These are phyloP conservation scores for Delonix regia DNA, from an alignment of 306 rosid genomes.

Conservation along the genomic window DNA sequence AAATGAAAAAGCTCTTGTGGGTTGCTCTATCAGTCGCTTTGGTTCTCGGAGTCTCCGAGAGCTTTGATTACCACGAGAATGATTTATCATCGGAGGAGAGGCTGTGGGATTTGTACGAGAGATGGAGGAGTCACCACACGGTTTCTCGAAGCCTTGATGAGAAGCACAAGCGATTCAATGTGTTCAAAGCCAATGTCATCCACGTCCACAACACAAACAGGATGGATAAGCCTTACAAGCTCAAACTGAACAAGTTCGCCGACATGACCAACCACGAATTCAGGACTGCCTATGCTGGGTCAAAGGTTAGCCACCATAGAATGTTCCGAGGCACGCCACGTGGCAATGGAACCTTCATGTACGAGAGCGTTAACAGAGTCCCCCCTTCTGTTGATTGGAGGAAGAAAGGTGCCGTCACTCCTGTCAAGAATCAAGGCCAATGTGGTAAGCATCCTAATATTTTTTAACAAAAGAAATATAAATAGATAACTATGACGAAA, in stretches of 20 bases:
- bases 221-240: conserved; percentile 59
- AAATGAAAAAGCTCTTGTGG: conserved; percentile 40
- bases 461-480: no score
- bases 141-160: conserved; percentile 46
- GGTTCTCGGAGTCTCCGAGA: conserved; percentile 16
- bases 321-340: conserved; percentile 48
- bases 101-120: conserved; percentile 54
- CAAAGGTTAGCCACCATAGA: conserved; percentile 50
- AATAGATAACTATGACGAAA: no score
- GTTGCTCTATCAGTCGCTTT: conserved; percentile 40
- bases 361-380: conserved; percentile 33
- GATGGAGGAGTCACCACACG: conserved; percentile 63
- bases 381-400: conserved; percentile 60
- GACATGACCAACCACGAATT: conserved; percentile 64
- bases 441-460: conserved; percentile 52
- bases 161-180: conserved; percentile 54
- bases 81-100: conserved; percentile 46
- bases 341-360: conserved; percentile 42
- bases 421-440: conserved; percentile 56
- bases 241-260: conserved; percentile 57
- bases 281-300: conserved; percentile 45
- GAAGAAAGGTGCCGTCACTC: conserved; percentile 54
- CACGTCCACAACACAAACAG: conserved; percentile 52
- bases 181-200: conserved; percentile 56
- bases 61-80: conserved; percentile 46